Percentiles rank a stretch among this genome's conserved stretches.
These are phyloP conservation scores for Phyllosticta paracitricarpa DNA, from an alignment of 2,329 filamentous ascomycete species.

Conservation along the genomic window DNA sequence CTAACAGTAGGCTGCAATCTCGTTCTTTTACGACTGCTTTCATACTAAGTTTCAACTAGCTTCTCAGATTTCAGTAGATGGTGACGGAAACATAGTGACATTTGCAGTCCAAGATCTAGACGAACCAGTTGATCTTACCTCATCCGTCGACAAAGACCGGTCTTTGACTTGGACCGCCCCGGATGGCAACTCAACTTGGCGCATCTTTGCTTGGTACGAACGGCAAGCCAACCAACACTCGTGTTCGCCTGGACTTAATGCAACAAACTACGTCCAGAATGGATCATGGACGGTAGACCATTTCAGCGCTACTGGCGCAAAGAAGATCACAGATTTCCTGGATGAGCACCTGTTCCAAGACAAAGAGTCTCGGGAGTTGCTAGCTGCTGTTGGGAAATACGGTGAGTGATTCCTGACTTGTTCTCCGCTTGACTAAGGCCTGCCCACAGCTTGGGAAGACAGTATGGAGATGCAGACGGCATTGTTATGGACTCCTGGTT, in stretches of 20 bases:
- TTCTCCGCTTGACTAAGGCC: background rate
- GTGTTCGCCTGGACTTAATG: constrained; percentile 14
- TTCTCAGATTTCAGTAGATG: background rate
- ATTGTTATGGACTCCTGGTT: constrained; percentile 18
- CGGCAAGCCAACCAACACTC: constrained; percentile 15
- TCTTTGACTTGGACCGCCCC: constrained; percentile 14
- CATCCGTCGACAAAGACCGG: constrained; percentile 8
- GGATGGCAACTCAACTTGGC: constrained; percentile 11
- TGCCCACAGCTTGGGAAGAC: constrained; percentile 23
- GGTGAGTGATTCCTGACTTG: constrained; percentile 9
- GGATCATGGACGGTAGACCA: constrained; percentile 26
- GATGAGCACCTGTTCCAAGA: constrained; percentile 22
- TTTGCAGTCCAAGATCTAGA: background rate
- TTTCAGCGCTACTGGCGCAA: constrained; percentile 16
- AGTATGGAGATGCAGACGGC: constrained; percentile 21
- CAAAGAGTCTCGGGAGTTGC: constrained; percentile 9
- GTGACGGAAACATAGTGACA: background rate
- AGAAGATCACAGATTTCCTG: constrained; percentile 23
- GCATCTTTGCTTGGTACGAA: constrained; percentile 16
- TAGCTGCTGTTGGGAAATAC: constrained; percentile 20
- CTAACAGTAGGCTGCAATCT: background rate
- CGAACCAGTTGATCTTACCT: constrained; percentile 13
- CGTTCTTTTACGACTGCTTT: background rate
- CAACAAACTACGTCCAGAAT: constrained; percentile 21
- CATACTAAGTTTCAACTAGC: background rate